These are phyloP conservation scores for Solanum virginianum DNA, from an alignment of 257 asterid species.

Conservation along the genomic window DNA sequence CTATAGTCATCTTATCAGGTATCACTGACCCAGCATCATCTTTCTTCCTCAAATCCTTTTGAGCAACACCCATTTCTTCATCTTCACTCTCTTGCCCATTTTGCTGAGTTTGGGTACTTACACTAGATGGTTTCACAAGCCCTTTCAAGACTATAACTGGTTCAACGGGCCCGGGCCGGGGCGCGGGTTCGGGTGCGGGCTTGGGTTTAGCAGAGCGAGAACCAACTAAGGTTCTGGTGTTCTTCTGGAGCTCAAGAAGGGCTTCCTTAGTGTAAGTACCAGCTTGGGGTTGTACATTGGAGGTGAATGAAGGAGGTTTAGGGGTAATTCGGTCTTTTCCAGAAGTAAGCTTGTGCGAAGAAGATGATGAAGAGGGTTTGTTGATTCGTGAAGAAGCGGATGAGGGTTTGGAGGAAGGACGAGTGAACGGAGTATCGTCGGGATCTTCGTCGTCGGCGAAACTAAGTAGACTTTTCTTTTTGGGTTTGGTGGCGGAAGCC, in stretches of 20 bases:
- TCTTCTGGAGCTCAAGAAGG: constrained; percentile 91
- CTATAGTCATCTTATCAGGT: constrained; percentile 64
- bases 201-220: constrained; percentile 37
- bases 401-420: constrained; percentile 37
- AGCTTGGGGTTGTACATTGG: constrained; percentile 92
- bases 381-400: constrained; percentile 30
- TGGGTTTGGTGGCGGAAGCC: constrained; percentile 29
- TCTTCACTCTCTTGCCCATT: constrained; percentile 15
- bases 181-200: constrained; percentile 27
- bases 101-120: constrained; percentile 7
- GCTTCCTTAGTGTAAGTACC: constrained; percentile 89
- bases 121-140: constrained; percentile 43
- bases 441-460: constrained; percentile 67
- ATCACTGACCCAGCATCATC: constrained; percentile 25
- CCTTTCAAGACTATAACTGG: constrained; percentile 65
- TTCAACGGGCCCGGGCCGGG: constrained; percentile 9
- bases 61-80: constrained; percentile 16
- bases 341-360: constrained; percentile 51
- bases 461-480: constrained; percentile 66
- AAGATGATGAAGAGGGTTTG: constrained; percentile 38
- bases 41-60: constrained; percentile 19
- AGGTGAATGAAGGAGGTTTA: constrained; percentile 42
- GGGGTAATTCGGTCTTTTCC: constrained; percentile 44
- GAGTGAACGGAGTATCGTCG: constrained; percentile 30
- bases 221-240: constrained; percentile 62